phyloP scores from a whole-genome alignment of 1,284 basidiomycete genomes.

The Heterobasidion occidentale region DNA sequence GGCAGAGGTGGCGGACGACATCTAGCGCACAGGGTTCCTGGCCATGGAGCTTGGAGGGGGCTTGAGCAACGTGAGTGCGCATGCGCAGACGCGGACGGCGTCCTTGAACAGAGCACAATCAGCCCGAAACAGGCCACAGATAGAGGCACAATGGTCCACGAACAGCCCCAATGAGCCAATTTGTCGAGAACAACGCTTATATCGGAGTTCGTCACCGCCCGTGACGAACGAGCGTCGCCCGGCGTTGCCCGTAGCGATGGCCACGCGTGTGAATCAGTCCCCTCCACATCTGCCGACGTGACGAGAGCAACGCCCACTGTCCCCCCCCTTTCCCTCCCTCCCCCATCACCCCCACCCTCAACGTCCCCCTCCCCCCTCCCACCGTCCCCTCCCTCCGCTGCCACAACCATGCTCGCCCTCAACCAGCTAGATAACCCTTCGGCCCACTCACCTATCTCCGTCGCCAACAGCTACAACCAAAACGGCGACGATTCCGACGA shows the following conservation, averaged over 20 bases:
- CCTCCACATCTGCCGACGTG: conserved; percentile 15
- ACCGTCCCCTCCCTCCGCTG: conserved; percentile 3
- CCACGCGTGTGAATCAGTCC: conserved; percentile 48
- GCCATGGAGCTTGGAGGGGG: no score
- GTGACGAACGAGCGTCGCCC: conserved; percentile 54
- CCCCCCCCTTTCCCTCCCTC: conserved; percentile 13
- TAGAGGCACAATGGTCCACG: neutral
- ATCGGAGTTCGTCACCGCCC: conserved; percentile 29
- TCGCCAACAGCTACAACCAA: conserved; percentile 23
- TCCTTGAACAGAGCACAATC: neutral
- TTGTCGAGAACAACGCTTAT: conserved; percentile 3
- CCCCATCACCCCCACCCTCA: conserved; percentile 6
- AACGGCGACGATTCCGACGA: conserved; percentile 28
- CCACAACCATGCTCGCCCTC: conserved; percentile 6
- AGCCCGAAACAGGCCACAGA: neutral
- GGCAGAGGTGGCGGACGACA: neutral
- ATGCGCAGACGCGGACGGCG: no score
- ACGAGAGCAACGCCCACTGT: conserved; percentile 14
- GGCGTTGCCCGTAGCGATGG: conserved; percentile 48
- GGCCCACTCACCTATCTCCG: conserved; percentile 19
- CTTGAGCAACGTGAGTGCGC: no score
- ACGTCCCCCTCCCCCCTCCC: conserved; percentile 13
- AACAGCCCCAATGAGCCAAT: neutral
- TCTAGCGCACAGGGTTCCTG: neutral
- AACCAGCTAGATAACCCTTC: conserved; percentile 9